phyloP scores from a whole-genome alignment of 192 early-diverging fungal species.

The Chytriomyces hyalinus region DNA sequence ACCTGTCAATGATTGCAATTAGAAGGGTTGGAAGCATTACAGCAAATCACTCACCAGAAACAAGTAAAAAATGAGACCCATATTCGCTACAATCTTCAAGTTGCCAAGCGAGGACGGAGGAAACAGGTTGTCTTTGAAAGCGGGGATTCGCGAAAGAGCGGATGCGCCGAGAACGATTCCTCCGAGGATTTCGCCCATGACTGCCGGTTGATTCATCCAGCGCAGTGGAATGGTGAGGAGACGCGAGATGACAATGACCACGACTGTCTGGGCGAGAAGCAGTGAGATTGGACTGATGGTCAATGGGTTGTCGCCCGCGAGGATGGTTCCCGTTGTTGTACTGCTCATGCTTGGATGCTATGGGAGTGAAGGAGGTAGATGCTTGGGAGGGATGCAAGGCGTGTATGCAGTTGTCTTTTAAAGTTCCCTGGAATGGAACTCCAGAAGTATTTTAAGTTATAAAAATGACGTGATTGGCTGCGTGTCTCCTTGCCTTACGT shows the following conservation, averaged over 20 bases:
- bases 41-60: background rate
- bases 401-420: too few relatives aligned
- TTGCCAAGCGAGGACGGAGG: background rate
- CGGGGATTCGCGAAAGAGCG: background rate
- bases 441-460: too few relatives aligned
- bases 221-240: background rate
- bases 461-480: too few relatives aligned
- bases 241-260: background rate
- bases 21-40: background rate
- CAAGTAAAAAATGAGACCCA: background rate
- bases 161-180: background rate
- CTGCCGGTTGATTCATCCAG: background rate
- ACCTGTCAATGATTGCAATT: slow-evolving; percentile 31
- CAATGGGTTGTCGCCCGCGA: too few relatives aligned
- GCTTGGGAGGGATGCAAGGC: too few relatives aligned
- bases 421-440: too few relatives aligned
- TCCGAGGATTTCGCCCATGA: background rate
- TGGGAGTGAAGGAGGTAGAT: too few relatives aligned
- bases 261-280: background rate
- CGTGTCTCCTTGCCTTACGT: too few relatives aligned
- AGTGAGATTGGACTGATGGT: background rate
- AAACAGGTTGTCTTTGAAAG: background rate
- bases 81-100: background rate
- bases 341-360: too few relatives aligned
- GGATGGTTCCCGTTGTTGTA: too few relatives aligned